Percentiles rank a stretch among this genome's conserved stretches.
These are phyloP conservation scores for Xylariaceae sp. DNA, from an alignment of 2,329 filamentous ascomycete species.

Conservation along the genomic window DNA sequence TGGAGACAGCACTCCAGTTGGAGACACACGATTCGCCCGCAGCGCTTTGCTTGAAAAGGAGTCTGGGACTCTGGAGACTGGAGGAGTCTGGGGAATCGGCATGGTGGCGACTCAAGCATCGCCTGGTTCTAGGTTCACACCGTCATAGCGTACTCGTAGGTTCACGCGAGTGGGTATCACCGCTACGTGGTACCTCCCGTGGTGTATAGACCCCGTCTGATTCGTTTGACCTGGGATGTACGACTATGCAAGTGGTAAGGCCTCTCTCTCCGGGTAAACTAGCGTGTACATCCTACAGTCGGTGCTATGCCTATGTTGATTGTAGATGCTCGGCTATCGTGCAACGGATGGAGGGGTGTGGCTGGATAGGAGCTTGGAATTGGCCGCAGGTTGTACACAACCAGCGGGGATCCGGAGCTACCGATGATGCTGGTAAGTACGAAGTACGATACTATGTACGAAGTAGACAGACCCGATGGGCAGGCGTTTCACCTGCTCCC, in stretches of 20 bases:
- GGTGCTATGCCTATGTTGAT: neutral
- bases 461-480: too few species aligned
- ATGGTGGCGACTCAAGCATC: neutral
- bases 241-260: slow-evolving; percentile 13
- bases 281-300: slow-evolving; percentile 14
- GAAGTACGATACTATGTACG: too few species aligned
- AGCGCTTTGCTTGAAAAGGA: neutral
- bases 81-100: too few species aligned
- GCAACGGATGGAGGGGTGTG: neutral
- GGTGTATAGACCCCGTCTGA: slow-evolving; percentile 35
- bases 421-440: neutral
- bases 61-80: too few species aligned
- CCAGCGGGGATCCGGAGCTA: neutral
- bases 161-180: slow-evolving; percentile 2
- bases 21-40: slow-evolving; percentile 7
- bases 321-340: neutral
- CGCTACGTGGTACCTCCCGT: slow-evolving; percentile 30
- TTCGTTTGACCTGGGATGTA: slow-evolving; percentile 31
- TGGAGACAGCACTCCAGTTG: slow-evolving; percentile 5
- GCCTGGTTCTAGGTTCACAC: slow-evolving; percentile 6
- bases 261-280: slow-evolving; percentile 5
- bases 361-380: neutral
- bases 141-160: neutral
- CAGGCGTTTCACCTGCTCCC: neutral
- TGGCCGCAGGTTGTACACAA: neutral